Base-by-base conservation (phyloP, 2,329 filamentous ascomycete genomes). In the Arthrobotrys iridis region DNA sequence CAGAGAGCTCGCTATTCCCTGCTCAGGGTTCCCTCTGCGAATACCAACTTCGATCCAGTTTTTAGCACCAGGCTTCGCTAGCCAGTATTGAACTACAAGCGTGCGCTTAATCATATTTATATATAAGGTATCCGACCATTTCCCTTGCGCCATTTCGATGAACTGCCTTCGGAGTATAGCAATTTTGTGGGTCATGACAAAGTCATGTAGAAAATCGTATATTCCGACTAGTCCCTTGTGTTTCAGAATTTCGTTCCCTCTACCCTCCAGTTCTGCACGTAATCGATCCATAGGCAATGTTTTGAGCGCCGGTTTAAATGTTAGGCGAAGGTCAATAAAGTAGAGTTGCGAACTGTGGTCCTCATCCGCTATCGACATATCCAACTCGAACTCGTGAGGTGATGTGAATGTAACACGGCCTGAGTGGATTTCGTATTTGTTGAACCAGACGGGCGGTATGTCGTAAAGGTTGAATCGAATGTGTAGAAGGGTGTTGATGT, bases 1-100 rank as follows among this genome's bases (percentile, higher is more conserved):
- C 48, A 95, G 81, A 52, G 82, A 83, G 77, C 88, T 90, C 0
- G 86, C 79, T 10, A 79, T 82, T 7, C 83, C 82, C 43, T 82
- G 80, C 68, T 84, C 85, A 11, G 78, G 77, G 63, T 83, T 85
- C 30, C 90, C 90, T 80, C 89, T 93, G 72, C 89, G 86, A 35
- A 97, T 87, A 7, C 93, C 93, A 58, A 99, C 85, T 77, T 98
- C 90, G 52, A 99, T 85, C 94, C 95, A 99, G 81, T 89, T 96
- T 84, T 96, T 97, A 13, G 87, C 85, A 0, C 88, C 88, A 41
- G 84, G 84, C 28, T 82, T 80, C 20, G 82, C 80, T 13, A 87
- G 85, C 95, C 95, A 99, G 82, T 99, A 99, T 80, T 97, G 93
- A 33, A 99, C 87, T 7, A 93, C 88, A 70, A 99, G 84, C 26